phyloP scores from a whole-genome alignment of 495 filamentous ascomycete species.

The Penicillium angulare region DNA sequence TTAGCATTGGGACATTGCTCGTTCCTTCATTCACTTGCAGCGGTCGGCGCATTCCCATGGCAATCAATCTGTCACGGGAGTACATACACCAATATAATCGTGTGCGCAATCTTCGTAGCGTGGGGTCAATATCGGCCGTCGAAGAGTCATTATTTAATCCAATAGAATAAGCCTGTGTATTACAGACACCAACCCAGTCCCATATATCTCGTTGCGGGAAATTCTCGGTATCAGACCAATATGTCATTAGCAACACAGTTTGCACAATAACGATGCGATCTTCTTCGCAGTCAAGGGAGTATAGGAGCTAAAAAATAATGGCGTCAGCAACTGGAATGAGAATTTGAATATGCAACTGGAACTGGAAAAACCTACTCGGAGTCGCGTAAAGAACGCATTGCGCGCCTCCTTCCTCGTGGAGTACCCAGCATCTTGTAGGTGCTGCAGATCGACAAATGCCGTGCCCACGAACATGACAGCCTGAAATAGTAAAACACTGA shows the following conservation, averaged over 20 bases:
- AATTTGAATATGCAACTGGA: neutral
- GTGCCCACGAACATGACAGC: constrained; percentile 78
- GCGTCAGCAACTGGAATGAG: neutral
- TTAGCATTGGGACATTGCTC: constrained; percentile 81
- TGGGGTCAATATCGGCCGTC: constrained; percentile 59
- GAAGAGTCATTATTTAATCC: constrained; percentile 74
- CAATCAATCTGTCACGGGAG: constrained; percentile 84
- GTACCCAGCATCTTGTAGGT: constrained; percentile 68
- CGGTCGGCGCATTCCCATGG: constrained; percentile 80
- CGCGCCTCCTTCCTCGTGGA: constrained; percentile 67
- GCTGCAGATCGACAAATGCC: constrained; percentile 69
- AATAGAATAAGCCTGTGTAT: constrained; percentile 77
- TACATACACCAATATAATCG: constrained; percentile 90
- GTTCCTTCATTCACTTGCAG: constrained; percentile 83
- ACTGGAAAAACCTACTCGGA: constrained; percentile 54
- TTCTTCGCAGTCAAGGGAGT: constrained; percentile 81
- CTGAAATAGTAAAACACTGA: constrained; percentile 76
- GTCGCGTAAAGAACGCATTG: constrained; percentile 70
- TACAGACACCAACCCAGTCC: constrained; percentile 85
- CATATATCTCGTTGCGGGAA: constrained; percentile 75
- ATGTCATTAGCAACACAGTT: constrained; percentile 77
- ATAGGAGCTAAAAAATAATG: constrained; percentile 49
- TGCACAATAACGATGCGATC: constrained; percentile 79
- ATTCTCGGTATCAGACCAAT: constrained; percentile 68
- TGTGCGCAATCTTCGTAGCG: constrained; percentile 63